Base-by-base conservation (phyloP, 1,284 basidiomycete genomes). In the Coniophora puteana region DNA sequence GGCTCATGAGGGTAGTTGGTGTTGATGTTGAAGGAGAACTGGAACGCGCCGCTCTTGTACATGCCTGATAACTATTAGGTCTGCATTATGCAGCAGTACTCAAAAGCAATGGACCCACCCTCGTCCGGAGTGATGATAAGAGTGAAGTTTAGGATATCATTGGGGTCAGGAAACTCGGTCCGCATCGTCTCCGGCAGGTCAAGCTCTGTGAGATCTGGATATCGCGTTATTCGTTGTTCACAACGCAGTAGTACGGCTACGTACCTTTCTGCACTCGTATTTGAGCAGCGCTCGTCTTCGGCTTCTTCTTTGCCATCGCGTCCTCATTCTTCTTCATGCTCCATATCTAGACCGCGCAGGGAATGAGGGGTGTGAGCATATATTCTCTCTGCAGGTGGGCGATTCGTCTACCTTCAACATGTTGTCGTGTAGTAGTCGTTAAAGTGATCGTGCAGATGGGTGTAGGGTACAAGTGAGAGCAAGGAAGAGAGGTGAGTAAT, bases 1-100 rank as follows among this genome's bases (percentile, higher is more conserved):
- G 95, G 93, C 55, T 99, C 95, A 65, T 99, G 96, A 32, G 96
- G 96, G 67, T 99, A 99, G 68, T 96, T 98, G 62, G 83, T 84
- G 70, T 93, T 96, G 78, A 99, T 97, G 47, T 77, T 78, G 65
- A 99, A 94, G 22, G 89, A 92, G 71, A 99, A 99, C 44, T 76
- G 68, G 74, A 98, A 99, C 16, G 83, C 72, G 51, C 93, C 96
- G 54, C 89, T 89, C 69, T 93, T 89, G 78, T 99, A 99, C 88
- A 99, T 95, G 57, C 96, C 95, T 98, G 51, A 14, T 12, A 26
- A 12, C 13, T 17, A 26, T 26, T 25, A 31, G 20, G 41, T 16
- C 31, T 28, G 45, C 20, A 43, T 42, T 50, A 45, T 40, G 37
- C 18, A 31, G 41, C 11, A 37, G 29, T 10, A 22, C 22, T 16